phyloP scores from a whole-genome alignment of 139 green algal species.

The Chlamydomonas incerta region DNA sequence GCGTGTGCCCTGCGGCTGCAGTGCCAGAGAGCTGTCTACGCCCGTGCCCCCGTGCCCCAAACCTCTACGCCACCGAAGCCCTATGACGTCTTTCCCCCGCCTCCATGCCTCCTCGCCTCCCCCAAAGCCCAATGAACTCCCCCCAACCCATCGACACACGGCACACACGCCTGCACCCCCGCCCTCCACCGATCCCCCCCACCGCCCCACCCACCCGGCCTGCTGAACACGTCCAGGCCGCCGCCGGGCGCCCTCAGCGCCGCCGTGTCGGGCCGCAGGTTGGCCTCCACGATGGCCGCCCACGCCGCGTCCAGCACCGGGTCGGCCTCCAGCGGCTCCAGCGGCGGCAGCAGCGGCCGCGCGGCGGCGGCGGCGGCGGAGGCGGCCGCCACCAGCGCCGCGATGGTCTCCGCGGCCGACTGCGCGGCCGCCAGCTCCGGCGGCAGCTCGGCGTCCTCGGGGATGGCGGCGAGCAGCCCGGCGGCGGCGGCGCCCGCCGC shows the following conservation, averaged over 20 bases:
- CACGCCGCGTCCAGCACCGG: slow-evolving; percentile 27
- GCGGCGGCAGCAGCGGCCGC: neutral
- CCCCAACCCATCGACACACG: too few relatives aligned
- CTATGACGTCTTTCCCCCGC: too few relatives aligned
- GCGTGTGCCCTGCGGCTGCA: too few relatives aligned
- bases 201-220: neutral
- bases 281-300: slow-evolving; percentile 8
- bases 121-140: too few relatives aligned
- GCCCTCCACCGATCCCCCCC: neutral
- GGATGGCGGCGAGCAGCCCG: neutral
- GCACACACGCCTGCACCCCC: too few relatives aligned
- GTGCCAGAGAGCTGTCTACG: too few relatives aligned
- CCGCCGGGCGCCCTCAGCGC: neutral
- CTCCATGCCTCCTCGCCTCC: too few relatives aligned
- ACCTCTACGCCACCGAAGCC: too few relatives aligned
- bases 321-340: slow-evolving; percentile 21
- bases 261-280: slow-evolving; percentile 31
- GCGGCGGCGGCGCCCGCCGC: too few relatives aligned
- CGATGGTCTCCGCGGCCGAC: neutral
- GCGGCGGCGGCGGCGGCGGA: neutral
- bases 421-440: neutral
- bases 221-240: slow-evolving; percentile 33
- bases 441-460: slow-evolving; percentile 19
- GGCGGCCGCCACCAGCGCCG: neutral
- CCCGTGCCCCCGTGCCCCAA: too few relatives aligned